Base-by-base conservation (phyloP, 2,329 filamentous ascomycete genomes). In the Cladosporium sp. region DNA sequence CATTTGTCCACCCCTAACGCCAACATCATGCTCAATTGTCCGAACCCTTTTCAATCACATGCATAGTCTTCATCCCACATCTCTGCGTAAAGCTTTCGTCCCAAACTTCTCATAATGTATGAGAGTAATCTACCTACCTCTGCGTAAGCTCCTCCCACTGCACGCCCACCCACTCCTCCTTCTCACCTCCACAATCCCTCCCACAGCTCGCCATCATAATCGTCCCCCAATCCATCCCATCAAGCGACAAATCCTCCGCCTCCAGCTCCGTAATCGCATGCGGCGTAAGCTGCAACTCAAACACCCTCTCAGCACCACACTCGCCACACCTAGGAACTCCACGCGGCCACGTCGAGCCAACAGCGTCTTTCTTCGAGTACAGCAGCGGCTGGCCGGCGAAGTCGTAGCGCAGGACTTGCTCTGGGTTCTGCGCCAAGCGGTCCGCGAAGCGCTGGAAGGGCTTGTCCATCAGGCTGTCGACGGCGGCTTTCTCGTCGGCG, bases 151-250 rank as follows among this genome's bases (percentile, higher is more conserved):
- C 92, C 75, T 99, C 94, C 94, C 93, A 99, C 75, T 99, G 94
- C 64, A 97, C 94, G 6, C 93, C 94, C n/a, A 84, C 86, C 93
- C 94, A 99, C 75, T 99, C 94, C 78, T 97, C 94, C 17, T 68
- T 86, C 81, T 0, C 86, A 88, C 37, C 81, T 78, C 52, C 64
- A 71, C 94, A 97, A 72, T 97, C 90, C 69, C 76, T 84, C 64
- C 82, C 84, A 73, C 94, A 99, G 7, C 95, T 91, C 0, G 86
- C 92, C 38, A 97, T 79, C 59, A 99, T 85, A 8, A 99, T 83
- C 0, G 92, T 97, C 0, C 93, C 93, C 94, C 94, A 99, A 69
- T 99, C 94, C 94, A 99, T 99, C 0, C 92, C 94, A 54, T 78
- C 96, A 82, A 76, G 76, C 65, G 64, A 77, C 78, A 74, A 76